Conservation (phyloP, 371 early-diverging fungal species). For the Mortierella sp. region DNA sequence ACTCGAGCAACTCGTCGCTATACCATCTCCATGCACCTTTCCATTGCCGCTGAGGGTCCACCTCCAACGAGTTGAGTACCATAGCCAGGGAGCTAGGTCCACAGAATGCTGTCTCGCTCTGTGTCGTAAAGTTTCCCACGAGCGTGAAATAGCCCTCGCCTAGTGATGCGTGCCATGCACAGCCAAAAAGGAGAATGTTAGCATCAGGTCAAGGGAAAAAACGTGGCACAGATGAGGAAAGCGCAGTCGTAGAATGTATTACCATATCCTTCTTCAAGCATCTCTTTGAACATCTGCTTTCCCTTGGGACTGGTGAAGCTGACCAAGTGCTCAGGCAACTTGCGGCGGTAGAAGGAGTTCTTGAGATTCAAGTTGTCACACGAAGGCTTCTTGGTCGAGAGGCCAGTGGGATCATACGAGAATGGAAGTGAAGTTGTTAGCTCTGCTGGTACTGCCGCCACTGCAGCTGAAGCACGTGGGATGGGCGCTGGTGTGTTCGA, state of each 20-base stretch:
- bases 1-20: slow-evolving; percentile 87
- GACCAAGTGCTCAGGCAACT: slow-evolving; percentile 75
- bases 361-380: slow-evolving; percentile 58
- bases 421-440: slow-evolving; percentile 25
- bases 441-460: slow-evolving; percentile 11
- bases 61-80: slow-evolving; percentile 92
- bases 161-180: not conserved
- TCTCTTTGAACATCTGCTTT: slow-evolving; percentile 80
- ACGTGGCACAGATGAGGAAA: not conserved
- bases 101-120: slow-evolving; percentile 89
- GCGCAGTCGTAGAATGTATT: slow-evolving; percentile 2
- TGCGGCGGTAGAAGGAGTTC: slow-evolving; percentile 81
- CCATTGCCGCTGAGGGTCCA: slow-evolving; percentile 89
- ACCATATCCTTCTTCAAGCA: slow-evolving; percentile 77
- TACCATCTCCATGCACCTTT: slow-evolving; percentile 93
- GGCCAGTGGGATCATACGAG: slow-evolving; percentile 45
- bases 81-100: slow-evolving; percentile 83
- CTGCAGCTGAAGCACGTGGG: slow-evolving; percentile 3
- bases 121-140: slow-evolving; percentile 90
- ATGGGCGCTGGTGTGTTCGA: slow-evolving; percentile 4
- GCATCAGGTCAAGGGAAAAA: slow-evolving; percentile 4
- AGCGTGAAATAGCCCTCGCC: slow-evolving; percentile 89
- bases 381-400: slow-evolving; percentile 43
- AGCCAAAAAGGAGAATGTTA: not conserved
- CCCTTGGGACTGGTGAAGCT: slow-evolving; percentile 86